Percentiles rank a stretch among this genome's conserved stretches.
phyloP scores from a whole-genome alignment of 306 rosid genomes.

The Quercus wislizeni region DNA sequence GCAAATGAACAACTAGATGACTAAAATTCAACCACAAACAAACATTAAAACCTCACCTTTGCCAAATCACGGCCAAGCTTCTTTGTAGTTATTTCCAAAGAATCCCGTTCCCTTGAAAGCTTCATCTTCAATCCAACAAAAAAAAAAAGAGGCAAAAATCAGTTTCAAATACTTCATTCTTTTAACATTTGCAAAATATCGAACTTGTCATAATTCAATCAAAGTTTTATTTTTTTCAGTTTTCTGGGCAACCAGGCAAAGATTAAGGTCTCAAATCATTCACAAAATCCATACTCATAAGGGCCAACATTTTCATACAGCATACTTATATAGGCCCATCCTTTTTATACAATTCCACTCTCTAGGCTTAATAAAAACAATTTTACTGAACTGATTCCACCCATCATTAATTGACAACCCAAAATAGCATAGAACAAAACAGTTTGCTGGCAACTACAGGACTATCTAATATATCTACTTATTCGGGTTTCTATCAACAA shows the following conservation, averaged over 20 bases:
- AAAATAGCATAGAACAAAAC: background rate
- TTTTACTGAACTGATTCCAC: background rate
- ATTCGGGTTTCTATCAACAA: background rate
- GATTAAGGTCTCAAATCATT: background rate
- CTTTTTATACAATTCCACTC: background rate
- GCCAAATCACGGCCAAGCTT: conserved; percentile 83
- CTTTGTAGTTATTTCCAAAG: conserved; percentile 60
- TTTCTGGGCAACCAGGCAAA: background rate
- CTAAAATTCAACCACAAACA: background rate
- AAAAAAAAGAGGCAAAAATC: background rate
- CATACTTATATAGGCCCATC: background rate
- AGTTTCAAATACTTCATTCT: background rate
- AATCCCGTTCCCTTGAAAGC: conserved; percentile 73
- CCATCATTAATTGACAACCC: background rate
- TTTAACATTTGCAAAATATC: background rate
- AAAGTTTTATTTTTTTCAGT: background rate
- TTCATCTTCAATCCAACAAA: conserved; percentile 41
- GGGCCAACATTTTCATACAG: background rate
- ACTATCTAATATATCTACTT: background rate
- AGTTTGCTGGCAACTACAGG: background rate
- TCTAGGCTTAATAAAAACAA: background rate
- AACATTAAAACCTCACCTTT: conserved; percentile 42
- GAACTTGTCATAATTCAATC: background rate
- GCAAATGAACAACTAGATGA: background rate
- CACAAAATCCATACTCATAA: background rate